Base-by-base conservation (phyloP, 441 rosid genomes). In the Biscutella laevigata region DNA sequence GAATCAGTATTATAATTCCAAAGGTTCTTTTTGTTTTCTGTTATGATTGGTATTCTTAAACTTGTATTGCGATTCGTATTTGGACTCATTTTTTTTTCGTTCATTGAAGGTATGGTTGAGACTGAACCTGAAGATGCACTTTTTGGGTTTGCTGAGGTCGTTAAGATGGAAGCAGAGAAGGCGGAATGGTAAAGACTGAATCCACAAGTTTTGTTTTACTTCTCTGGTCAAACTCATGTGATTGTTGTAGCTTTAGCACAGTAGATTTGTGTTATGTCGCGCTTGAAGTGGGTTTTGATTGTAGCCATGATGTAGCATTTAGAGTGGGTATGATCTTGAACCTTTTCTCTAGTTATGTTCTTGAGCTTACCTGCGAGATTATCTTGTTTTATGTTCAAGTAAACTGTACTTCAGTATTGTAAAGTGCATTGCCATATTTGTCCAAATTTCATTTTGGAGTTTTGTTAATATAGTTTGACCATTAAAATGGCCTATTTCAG, bases 161-260 rank as follows among this genome's bases (percentile, higher is more conserved):
- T 94, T 49, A 57, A 37, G 63, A 94, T 94, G 99, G 99, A 94
- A 66, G 97, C 96, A 34, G 91, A 89, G 57, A 94, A 94, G 71
- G 96, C 99, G 52, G 99, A 94, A 22, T 89, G 99, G 97, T 94
- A 69, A 80, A n/a, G n/a, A n/a, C n/a, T n/a, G 77, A 40, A 6
- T 4, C 21, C 2, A 1, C 1, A 20, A 20, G 1, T 5, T 17
- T 28, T 17, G 6, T 4, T 28, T 38, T 8, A 4, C 5, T 21
- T 21, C 8, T 40, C 4, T 38, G 22, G 19, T 37, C 42, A 35
- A 35, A 13, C 4, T 33, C 8, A n/a, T 45, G 7, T 1, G 37
- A 3, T 17, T 42, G 9, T 24, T 44, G 12, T 34, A 13, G 32
- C 30, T 41, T 15, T 27, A 7, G 43, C 15, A 9, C 25, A 4